Conservation (phyloP, 2,329 filamentous ascomycete species). For the Curvularia sp. region DNA sequence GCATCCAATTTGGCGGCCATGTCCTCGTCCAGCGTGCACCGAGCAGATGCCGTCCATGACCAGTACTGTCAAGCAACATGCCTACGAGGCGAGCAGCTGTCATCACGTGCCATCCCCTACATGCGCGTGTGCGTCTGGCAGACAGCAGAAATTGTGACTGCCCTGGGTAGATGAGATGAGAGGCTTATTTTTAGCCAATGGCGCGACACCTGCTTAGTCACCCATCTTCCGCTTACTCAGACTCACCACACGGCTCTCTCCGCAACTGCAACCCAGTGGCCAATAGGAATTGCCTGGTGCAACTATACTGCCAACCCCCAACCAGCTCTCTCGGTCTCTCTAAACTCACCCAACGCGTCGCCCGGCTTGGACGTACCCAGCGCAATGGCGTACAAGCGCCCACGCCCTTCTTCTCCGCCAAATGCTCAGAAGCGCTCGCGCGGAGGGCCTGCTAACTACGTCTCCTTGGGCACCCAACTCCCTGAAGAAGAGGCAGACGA, state of each 20-base stretch:
- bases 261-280: background rate
- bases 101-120: background rate
- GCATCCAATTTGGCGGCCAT: conserved; percentile 6
- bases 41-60: background rate
- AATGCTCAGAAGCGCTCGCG: conserved; percentile 75
- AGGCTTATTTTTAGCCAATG: conserved; percentile 2
- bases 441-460: conserved; percentile 56
- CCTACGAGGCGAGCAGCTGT: background rate
- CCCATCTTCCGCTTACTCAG: conserved; percentile 6
- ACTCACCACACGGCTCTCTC: conserved; percentile 6
- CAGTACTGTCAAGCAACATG: background rate
- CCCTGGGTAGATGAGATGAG: background rate
- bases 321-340: background rate
- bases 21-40: background rate
- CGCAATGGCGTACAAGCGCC: conserved; percentile 46
- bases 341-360: background rate
- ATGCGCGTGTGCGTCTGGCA: background rate
- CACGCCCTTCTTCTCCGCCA: conserved; percentile 38
- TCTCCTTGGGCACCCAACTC: conserved; percentile 73
- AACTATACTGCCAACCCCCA: background rate
- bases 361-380: background rate
- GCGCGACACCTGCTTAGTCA: conserved; percentile 13
- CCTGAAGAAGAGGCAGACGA: conserved; percentile 82
- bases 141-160: background rate
- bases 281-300: conserved; percentile 2